phyloP scores from a whole-genome alignment of 176 grass and related monocot genomes.

The Alloteropsis semialata region DNA sequence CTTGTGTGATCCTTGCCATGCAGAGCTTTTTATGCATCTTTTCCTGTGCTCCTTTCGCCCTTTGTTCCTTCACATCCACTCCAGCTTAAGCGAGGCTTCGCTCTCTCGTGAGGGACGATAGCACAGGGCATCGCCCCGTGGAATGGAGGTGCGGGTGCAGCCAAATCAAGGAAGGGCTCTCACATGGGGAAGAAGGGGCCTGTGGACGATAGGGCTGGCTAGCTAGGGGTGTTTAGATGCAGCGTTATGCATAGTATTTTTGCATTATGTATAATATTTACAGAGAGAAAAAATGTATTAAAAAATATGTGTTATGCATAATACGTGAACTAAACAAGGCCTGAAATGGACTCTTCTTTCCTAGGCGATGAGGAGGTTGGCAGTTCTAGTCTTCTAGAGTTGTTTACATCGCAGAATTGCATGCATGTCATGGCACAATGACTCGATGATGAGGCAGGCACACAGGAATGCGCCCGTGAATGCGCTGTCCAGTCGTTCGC shows the following conservation, averaged over 20 bases:
- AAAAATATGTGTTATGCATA: no score
- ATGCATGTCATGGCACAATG: neutral
- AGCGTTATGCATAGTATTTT: no score
- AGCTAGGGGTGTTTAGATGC: no score
- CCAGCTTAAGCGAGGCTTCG: constrained; percentile 23
- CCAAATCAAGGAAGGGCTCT: constrained; percentile 40
- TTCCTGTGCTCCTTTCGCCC: neutral
- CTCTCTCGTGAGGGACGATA: constrained; percentile 34
- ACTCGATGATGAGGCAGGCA: no score
- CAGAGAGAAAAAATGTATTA: no score
- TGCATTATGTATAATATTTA: no score
- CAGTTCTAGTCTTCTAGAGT: neutral
- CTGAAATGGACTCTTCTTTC: no score
- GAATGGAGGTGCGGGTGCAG: constrained; percentile 2
- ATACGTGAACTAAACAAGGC: no score
- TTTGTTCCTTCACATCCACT: constrained; percentile 31
- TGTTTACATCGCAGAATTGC: no score
- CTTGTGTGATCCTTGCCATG: constrained; percentile 22
- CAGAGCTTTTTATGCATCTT: constrained; percentile 23
- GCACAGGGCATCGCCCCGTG: constrained; percentile 6
- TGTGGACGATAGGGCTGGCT: neutral
- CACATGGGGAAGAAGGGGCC: constrained; percentile 34
- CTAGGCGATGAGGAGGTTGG: neutral
- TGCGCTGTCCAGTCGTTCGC: neutral
- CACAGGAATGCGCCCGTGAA: neutral